Conservation (phyloP, 192 early-diverging fungal species). For the Mortierella hygrophila region DNA sequence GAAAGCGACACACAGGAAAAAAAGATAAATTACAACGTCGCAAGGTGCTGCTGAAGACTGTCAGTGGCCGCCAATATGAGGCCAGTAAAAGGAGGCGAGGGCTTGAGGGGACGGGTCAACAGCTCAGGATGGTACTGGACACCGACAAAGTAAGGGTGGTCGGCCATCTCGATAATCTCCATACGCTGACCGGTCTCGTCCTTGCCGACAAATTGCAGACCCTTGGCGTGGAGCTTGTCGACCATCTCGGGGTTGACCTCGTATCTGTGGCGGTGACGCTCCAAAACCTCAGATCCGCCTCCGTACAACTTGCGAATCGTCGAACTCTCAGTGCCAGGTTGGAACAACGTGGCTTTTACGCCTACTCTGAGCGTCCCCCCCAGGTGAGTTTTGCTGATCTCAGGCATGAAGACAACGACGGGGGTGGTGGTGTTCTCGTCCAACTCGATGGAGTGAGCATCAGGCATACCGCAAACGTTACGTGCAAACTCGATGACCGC, state of each 20-base stretch:
- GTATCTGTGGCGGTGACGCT: constrained; percentile 96
- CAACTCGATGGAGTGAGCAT: constrained; percentile 91
- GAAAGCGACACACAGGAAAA: background rate
- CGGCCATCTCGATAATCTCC: constrained; percentile 90
- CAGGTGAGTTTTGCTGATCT: constrained; percentile 91
- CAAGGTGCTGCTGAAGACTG: constrained; percentile 34
- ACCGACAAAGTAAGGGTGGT: constrained; percentile 96
- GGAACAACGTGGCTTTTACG: constrained; percentile 81
- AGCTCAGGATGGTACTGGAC: constrained; percentile 98
- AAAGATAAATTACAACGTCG: constrained; percentile 21
- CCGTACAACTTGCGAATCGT: constrained; percentile 82
- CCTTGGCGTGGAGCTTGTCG: constrained; percentile 78
- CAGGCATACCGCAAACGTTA: constrained; percentile 82
- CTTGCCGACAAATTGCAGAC: constrained; percentile 89
- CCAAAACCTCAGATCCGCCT: constrained; percentile 59
- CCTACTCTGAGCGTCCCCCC: constrained; percentile 98
- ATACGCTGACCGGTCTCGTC: constrained; percentile 97
- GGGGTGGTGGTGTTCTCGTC: constrained; percentile 76
- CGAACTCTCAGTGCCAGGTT: constrained; percentile 69
- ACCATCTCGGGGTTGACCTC: constrained; percentile 95
- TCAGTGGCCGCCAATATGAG: constrained; percentile 89
- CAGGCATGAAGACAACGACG: constrained; percentile 97
- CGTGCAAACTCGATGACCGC: constrained; percentile 98
- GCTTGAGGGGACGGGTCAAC: constrained; percentile 92
- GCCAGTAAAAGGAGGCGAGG: constrained; percentile 92